Percentiles rank a stretch among this genome's conserved stretches.
Evolutionary conservation across 768 basidiomycete genomes (phyloP).

Genomic region (Sporobolomyces pararoseus): DNA sequence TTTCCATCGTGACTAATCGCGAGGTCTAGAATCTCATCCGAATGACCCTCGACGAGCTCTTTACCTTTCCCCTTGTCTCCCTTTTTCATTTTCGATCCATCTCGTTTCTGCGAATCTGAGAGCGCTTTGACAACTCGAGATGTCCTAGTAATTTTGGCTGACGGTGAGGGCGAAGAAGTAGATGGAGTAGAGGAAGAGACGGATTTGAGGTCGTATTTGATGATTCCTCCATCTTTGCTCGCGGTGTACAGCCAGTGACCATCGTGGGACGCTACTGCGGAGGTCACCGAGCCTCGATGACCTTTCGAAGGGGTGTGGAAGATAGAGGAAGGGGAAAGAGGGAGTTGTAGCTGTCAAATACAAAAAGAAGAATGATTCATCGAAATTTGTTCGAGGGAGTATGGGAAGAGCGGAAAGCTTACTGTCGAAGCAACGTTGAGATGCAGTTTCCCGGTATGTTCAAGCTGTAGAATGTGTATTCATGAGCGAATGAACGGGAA

Average conservation of each 20-base stretch:
- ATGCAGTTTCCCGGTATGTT: slow-evolving; percentile 83
- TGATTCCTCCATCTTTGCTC: slow-evolving; percentile 84
- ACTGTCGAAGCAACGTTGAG: slow-evolving; percentile 64
- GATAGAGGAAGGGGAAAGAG: slow-evolving; percentile 53
- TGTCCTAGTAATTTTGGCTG: slow-evolving; percentile 41
- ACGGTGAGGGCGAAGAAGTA: background rate
- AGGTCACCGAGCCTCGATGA: slow-evolving; percentile 75
- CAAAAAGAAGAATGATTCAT: too few species aligned
- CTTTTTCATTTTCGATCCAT: slow-evolving; percentile 20
- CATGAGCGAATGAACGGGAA: background rate
- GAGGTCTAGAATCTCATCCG: slow-evolving; percentile 75
- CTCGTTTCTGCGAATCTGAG: slow-evolving; percentile 20
- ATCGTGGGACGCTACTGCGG: slow-evolving; percentile 70
- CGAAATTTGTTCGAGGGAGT: too few species aligned
- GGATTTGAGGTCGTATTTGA: slow-evolving; percentile 68
- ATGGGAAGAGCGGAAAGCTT: background rate
- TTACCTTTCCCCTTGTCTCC: slow-evolving; percentile 56
- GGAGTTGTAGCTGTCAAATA: slow-evolving; percentile 20
- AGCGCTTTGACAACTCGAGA: slow-evolving; percentile 44
- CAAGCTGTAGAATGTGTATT: slow-evolving; percentile 52
- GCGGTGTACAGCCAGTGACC: slow-evolving; percentile 75
- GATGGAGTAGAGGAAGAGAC: slow-evolving; percentile 52
- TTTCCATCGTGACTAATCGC: slow-evolving; percentile 81
- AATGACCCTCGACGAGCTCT: slow-evolving; percentile 61
- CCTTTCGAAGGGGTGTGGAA: slow-evolving; percentile 56